Percentiles rank a stretch among this genome's conserved stretches.
Conservation (phyloP, 768 basidiomycete species). For the Boletus coccyginus region DNA sequence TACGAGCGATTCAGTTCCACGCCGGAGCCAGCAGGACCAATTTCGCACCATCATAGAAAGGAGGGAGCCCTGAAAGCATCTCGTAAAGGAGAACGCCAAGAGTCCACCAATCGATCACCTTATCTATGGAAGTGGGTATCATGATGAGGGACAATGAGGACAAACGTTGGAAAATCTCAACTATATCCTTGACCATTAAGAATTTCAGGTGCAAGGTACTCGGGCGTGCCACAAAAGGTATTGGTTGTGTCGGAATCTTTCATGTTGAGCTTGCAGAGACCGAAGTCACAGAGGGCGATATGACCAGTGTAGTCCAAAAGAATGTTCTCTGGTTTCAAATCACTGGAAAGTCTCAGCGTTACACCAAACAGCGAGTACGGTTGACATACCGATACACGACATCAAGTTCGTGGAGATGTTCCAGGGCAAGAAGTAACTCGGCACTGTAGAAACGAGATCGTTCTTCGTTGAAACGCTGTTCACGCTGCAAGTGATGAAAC, state of each 20-base stretch:
- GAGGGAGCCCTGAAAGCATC: slow-evolving; percentile 94
- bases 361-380: not conserved
- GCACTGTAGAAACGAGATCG: slow-evolving; percentile 96
- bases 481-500: slow-evolving; percentile 96
- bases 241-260: slow-evolving; percentile 95
- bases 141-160: not conserved
- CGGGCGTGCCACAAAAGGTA: slow-evolving; percentile 97
- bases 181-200: slow-evolving; percentile 75
- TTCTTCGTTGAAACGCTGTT: slow-evolving; percentile 95
- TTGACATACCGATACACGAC: slow-evolving; percentile 90
- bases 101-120: slow-evolving; percentile 98
- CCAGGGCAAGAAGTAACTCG: slow-evolving; percentile 90
- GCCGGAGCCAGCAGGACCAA: not conserved
- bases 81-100: slow-evolving; percentile 90
- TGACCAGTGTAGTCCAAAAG: slow-evolving; percentile 96
- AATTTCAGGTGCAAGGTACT: slow-evolving; percentile 90
- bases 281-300: slow-evolving; percentile 96
- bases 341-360: slow-evolving; percentile 44
- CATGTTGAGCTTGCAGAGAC: slow-evolving; percentile 94
- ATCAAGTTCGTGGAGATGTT: slow-evolving; percentile 95
- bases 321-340: slow-evolving; percentile 97
- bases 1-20: slow-evolving; percentile 3
- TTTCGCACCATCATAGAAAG: slow-evolving; percentile 83
- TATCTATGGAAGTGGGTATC: slow-evolving; percentile 46
- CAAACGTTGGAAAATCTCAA: slow-evolving; percentile 31